Conservation (phyloP, 2,329 filamentous ascomycete species). For the Talaromyces sp. region DNA sequence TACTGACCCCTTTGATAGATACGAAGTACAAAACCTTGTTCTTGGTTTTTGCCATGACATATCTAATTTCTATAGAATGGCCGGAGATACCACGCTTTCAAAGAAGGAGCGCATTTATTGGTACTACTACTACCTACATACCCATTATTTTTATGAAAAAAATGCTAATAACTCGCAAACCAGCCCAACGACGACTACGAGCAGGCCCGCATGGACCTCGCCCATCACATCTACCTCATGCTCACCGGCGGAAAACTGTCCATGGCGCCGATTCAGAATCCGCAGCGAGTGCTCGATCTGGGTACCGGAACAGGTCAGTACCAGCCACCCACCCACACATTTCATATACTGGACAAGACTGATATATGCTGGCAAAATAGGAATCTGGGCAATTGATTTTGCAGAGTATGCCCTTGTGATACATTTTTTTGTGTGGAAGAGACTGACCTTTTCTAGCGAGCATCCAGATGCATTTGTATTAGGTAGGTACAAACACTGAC, state of each 20-base stretch:
- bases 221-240: constrained; percentile 21
- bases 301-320: constrained; percentile 27
- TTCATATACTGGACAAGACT: background rate
- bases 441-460: constrained; percentile 11
- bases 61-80: constrained; percentile 16
- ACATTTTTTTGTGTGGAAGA: background rate
- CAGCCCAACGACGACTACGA: constrained; percentile 21
- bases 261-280: constrained; percentile 13
- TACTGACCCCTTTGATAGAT: constrained; percentile 2
- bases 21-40: constrained; percentile 7
- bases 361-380: constrained; percentile 4
- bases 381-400: constrained; percentile 36
- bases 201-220: constrained; percentile 19
- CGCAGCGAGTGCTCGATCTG: constrained; percentile 28
- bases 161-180: background rate
- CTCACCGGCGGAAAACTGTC: constrained; percentile 15
- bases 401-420: constrained; percentile 21
- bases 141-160: background rate
- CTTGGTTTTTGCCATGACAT: background rate
- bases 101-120: constrained; percentile 17
- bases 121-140: constrained; percentile 6
- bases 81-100: constrained; percentile 23
- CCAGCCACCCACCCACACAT: too few relatives aligned
- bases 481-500: constrained; percentile 14
- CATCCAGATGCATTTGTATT: constrained; percentile 24